Base-by-base conservation (phyloP, 129 eudicot genomes). In the Solidago caesia region DNA sequence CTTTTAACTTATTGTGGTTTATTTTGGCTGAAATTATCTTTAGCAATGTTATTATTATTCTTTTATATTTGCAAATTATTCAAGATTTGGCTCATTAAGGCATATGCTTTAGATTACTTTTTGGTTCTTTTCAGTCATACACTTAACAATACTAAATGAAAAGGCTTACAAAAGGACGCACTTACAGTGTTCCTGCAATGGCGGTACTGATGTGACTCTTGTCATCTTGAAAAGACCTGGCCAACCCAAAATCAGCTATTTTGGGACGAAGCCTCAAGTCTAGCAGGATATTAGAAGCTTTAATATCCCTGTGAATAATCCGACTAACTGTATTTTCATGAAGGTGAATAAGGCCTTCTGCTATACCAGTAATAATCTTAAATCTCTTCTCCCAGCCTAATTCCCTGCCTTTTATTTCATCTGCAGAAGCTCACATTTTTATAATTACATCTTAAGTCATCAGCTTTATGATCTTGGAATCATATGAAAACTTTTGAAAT, bases 241-340 rank as follows among this genome's bases (percentile, higher is more conserved):
- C 97, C 74, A 91, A 70, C 60, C 97, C 97, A 71, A 89, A 92
- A 81, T 92, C 98, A 21, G 96, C 94, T 71, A 92, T 85, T 80
- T 89, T 92, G 9, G 96, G 90, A 29, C 89, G 89, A 47, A 87
- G 73, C 39, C 89, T 79, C 0, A 92, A 79, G 74, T 92, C 97
- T 81, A 89, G 72, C 65, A 89, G 81, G 33, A 92, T 85, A 39
- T 92, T 89, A 72, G 94, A 75, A 41, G 96, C 89, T 76, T 86
- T 89, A 25, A 89, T 89, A 70, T 89, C 96, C 51, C 96, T 82
- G 55, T 89, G 97, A 75, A 90, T 87, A 12, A 87, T 89, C 16
- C 94, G 79, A 26, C 55, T 68, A 59, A 82, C 85, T 43, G 85
- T 82, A 77, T 89, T 89, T 60, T 89, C 96, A 64, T 92, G 98